Base-by-base conservation (phyloP, 2,329 filamentous ascomycete species). In the Xylaria sp. region DNA sequence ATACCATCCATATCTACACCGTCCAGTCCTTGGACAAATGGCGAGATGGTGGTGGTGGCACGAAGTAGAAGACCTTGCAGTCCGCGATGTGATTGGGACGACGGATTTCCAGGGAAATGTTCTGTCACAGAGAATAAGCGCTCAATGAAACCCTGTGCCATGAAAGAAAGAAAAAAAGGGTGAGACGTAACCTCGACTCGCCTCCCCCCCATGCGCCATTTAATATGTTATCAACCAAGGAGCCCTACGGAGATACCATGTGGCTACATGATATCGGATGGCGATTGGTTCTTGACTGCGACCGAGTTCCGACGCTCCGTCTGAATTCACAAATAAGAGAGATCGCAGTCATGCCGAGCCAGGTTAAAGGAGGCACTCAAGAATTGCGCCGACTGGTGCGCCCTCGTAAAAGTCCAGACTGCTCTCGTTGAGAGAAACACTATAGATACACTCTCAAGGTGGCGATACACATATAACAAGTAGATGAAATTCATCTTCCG, bases 121-220 rank as follows among this genome's bases (percentile, higher is more conserved):
- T 55, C 55, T 42, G 58, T 60, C 60, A 60, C 60, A 62, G 63
- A 60, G 63, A 60, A 57, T 61, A 70, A 70, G 68, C 68, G 68
- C 68, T 64, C 65, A 54, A 66, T 69, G 68, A 52, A 59, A 70
- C 67, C 60, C 67, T 65, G 55, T 18, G 51, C 19, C 46, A 42
- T 54, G 58, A 62, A 62, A 62, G 65, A 65, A 65, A 65, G 65
- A 63, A 65, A 11, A 56, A 11, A 46, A 37, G 59, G 63, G 64
- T 66, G 67, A 65, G 63, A 67, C 52, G 61, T 61, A 63, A 66
- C 49, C 59, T 60, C 60, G 60, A 44, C 18, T 52, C 35, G 46
- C 46, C 49, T 49, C 19, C 39, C 49, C 42, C 52, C 58, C 55
- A 56, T 54, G 52, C 57, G 54, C 57, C 44, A 55, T 60, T 60